Base-by-base conservation (phyloP, 2,329 filamentous ascomycete species). In the Penicillium sp. region DNA sequence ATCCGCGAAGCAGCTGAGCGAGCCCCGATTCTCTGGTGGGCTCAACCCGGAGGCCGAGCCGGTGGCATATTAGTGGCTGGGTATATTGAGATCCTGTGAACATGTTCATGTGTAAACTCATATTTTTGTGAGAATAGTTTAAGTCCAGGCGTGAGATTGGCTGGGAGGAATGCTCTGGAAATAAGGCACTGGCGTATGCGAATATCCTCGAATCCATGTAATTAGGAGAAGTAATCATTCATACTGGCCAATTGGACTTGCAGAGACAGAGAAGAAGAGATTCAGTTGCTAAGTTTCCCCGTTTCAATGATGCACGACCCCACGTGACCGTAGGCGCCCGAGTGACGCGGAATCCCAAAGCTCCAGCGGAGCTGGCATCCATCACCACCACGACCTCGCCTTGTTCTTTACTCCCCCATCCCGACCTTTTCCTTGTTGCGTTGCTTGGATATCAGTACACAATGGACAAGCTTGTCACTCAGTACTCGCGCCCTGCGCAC, bases 381-480 rank as follows among this genome's bases (percentile, higher is more conserved):
- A 51, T 47, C 51, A 47, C 38, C 47, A 45, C 35, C 45, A 28
- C 38, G 34, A 40, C 45, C 37, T 27, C 45, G 36, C 31, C 47
- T 45, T 39, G 39, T 49, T 47, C 38, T 50, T 25, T 35, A 37
- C 37, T 35, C 39, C 36, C 33, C 37, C 37, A 32, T 34, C 36
- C 36, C 25, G 29, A 7, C 13, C 35, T 25, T 25, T 33, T 19
- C 39, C 33, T 39, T 41, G 32, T 13, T 27, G 36, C 9, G 7
- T 20, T 40, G 35, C 16, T 16, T 31, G 8, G 25, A 13, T 39
- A 37, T 31, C 36, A 33, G 42, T 43, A 52, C 55, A 68, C 50
- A 47, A 98, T 98, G 93, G 88, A 98, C 71, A 80, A 87, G 59
- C 82, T 98, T 66, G 88, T 98, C 58, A 83, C 90, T 56, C 86